phyloP scores from a whole-genome alignment of 2,329 filamentous ascomycete genomes.

The Gliomastix tumulicola region DNA sequence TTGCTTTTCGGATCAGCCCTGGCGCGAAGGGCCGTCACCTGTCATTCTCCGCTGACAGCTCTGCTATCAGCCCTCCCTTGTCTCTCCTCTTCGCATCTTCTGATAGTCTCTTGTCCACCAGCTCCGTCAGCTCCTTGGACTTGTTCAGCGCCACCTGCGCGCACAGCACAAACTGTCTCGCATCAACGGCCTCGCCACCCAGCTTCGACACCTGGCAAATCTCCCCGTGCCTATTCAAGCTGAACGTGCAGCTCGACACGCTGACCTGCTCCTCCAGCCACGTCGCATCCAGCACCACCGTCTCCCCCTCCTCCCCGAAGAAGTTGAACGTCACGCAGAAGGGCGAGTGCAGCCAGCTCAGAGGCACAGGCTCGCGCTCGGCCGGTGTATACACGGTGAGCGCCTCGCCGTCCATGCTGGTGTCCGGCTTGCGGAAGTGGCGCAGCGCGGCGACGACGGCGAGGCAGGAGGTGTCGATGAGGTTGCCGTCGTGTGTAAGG shows the following conservation, averaged over 20 bases:
- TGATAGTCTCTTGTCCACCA: conserved; percentile 66
- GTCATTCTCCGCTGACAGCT: conserved; percentile 78
- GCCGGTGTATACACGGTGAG: conserved; percentile 78
- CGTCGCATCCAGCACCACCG: conserved; percentile 63
- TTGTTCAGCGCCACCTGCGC: conserved; percentile 68
- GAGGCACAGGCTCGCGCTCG: conserved; percentile 82
- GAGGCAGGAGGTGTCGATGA: conserved; percentile 80
- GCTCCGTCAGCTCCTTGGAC: conserved; percentile 69
- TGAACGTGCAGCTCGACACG: conserved; percentile 69
- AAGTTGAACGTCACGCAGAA: conserved; percentile 88
- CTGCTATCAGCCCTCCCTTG: conserved; percentile 70
- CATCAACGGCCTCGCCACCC: conserved; percentile 76
- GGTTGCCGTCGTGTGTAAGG: conserved; percentile 81
- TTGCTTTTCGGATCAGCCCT: conserved; percentile 8
- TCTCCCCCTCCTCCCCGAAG: conserved; percentile 64
- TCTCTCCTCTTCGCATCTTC: conserved; percentile 74
- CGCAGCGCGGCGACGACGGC: conserved; percentile 82
- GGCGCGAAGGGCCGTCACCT: conserved; percentile 32
- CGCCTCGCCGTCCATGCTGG: conserved; percentile 74
- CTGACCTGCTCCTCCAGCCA: conserved; percentile 71
- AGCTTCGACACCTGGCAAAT: conserved; percentile 89
- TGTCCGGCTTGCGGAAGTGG: conserved; percentile 88
- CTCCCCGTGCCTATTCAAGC: conserved; percentile 83
- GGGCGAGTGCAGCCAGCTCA: conserved; percentile 88
- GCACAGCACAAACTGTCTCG: conserved; percentile 69